Base-by-base conservation (phyloP, 495 filamentous ascomycete genomes). In the Aspergillus heteromorphus region DNA sequence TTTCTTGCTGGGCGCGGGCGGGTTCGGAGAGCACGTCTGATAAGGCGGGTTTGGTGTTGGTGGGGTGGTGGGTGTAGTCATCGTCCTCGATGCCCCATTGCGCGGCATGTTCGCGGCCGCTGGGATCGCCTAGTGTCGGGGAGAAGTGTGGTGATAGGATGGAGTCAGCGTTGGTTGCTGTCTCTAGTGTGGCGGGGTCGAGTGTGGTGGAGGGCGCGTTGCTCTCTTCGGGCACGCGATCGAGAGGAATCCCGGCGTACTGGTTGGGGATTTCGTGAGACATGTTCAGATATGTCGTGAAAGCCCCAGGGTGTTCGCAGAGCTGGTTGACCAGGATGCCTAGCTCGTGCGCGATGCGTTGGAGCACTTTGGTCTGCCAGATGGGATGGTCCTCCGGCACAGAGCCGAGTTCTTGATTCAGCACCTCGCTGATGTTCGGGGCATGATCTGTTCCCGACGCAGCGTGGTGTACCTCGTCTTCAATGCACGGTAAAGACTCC, bases 291-390 rank as follows among this genome's bases (percentile, higher is more conserved):
- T 92, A 91, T 5, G 87, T 87, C 8, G 83, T 86, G 65, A 96
- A 96, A 13, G 91, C 88, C 7, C 87, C 88, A 4, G 86, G 82
- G 47, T 92, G 86, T 45, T 87, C 84, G 25, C 89, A 87, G 48
- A 97, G 79, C 49, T 92, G 88, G 56, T 91, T 79, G 13, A 97
- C 84, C 16, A 97, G 72, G 17, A 86, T 70, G 8, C 92, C 93
- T 7, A 98, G 81, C 68, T 97, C 93, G 38, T 81, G 85, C 6
- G 93, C 86, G 51, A 98, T 86, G 52, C 89, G 82, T 57, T 92
- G 84, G 10, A 98, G 74, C 48, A 97, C 79, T 31, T 79, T 83
- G 19, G 84, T 72, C 64, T 96, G 87, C 88, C 88, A 96, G 4
- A 75, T 70, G 11, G 73, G 74, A 51, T 83, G 72, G 59, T 73